Conservation (phyloP, 2,329 filamentous ascomycete species). For the Alternaria longipes region DNA sequence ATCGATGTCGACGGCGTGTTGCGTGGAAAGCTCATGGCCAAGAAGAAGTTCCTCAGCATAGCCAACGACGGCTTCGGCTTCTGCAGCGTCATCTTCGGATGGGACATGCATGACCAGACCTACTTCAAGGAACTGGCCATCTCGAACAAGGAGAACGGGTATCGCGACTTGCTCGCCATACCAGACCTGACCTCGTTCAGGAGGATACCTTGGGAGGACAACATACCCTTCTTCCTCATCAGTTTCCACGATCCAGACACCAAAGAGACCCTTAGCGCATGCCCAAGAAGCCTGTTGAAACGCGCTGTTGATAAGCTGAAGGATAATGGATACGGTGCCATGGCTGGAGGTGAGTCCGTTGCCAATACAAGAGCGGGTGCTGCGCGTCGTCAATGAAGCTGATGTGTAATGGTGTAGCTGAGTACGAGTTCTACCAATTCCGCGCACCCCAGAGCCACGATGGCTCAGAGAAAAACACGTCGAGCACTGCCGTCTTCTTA, state of each 20-base stretch:
- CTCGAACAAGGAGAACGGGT: conserved; percentile 91
- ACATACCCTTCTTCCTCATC: conserved; percentile 85
- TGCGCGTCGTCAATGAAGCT: conserved; percentile 32
- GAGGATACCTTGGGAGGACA: conserved; percentile 88
- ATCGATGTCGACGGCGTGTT: conserved; percentile 87
- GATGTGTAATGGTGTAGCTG: conserved; percentile 65
- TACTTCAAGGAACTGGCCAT: conserved; percentile 86
- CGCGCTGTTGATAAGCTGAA: conserved; percentile 73
- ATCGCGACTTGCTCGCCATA: conserved; percentile 83
- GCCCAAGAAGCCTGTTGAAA: conserved; percentile 79
- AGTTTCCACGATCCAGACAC: conserved; percentile 86
- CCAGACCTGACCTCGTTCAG: conserved; percentile 81
- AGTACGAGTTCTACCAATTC: conserved; percentile 97
- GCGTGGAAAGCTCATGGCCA: conserved; percentile 89
- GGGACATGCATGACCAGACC: conserved; percentile 96
- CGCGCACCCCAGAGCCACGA: conserved; percentile 67
- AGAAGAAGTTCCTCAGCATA: conserved; percentile 89
- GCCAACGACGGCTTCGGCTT: conserved; percentile 87
- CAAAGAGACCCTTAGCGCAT: conserved; percentile 74
- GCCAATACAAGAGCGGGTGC: conserved; percentile 18
- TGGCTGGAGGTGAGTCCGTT: conserved; percentile 81
- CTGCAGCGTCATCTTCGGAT: conserved; percentile 93
- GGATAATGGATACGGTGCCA: conserved; percentile 76
- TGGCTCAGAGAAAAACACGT: conserved; percentile 66
- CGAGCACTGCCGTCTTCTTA: conserved; percentile 78